These are phyloP conservation scores for Jaltomata sinuosa DNA, from an alignment of 257 asterid species.

Conservation along the genomic window DNA sequence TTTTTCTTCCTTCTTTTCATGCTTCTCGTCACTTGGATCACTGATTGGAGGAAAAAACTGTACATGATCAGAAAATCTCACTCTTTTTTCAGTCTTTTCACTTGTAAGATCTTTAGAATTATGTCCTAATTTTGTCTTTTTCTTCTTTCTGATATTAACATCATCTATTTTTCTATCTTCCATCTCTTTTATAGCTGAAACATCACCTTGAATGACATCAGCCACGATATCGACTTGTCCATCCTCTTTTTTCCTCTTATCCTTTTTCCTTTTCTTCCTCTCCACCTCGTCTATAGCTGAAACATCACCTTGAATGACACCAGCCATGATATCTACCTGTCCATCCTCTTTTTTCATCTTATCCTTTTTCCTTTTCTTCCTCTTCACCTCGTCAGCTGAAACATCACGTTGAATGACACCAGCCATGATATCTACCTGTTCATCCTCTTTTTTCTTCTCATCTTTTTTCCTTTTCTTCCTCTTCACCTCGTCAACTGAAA, in stretches of 20 bases:
- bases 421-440: background rate
- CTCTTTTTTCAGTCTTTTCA: background rate
- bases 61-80: background rate
- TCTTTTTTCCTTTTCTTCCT: background rate
- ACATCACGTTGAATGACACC: background rate
- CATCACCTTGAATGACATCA: background rate
- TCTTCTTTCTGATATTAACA: background rate
- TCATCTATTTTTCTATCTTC: background rate
- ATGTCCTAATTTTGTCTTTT: background rate
- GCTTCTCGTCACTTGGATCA: background rate
- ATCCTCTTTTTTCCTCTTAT: background rate
- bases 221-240: background rate
- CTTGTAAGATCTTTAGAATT: background rate
- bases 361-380: background rate
- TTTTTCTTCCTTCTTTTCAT: background rate
- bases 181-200: background rate
- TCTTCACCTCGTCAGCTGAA: background rate
- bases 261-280: background rate
- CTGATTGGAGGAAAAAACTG: background rate
- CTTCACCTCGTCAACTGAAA: background rate
- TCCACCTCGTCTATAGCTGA: background rate
- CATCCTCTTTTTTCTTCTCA: background rate
- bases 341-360: background rate
- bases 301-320: background rate
- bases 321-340: background rate